These are phyloP conservation scores for Pythium plurisporium DNA, from an alignment of 352 stramenopile genomes.

Conservation along the genomic window DNA sequence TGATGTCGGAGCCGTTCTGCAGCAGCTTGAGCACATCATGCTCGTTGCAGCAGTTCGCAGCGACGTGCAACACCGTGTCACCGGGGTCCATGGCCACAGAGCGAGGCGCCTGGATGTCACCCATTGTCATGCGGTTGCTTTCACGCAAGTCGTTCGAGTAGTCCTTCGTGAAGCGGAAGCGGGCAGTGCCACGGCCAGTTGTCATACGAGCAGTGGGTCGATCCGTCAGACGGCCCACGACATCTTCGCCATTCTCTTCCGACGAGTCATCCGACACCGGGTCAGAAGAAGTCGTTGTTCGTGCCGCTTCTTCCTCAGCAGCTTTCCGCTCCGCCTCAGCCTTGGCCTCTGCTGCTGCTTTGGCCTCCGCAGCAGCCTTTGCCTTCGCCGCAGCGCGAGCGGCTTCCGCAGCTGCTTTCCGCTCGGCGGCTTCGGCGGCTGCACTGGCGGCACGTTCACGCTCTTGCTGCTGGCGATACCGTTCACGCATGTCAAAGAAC, in stretches of 20 bases:
- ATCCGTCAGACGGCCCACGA: slow-evolving; percentile 7
- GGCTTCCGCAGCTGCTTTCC: slow-evolving; percentile 7
- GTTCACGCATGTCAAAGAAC: slow-evolving; percentile 49
- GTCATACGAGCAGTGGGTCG: slow-evolving; percentile 23
- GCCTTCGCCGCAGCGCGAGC: slow-evolving; percentile 3
- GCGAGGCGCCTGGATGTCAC: slow-evolving; percentile 46
- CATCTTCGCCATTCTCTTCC: slow-evolving; percentile 35
- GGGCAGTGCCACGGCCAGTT: slow-evolving; percentile 37
- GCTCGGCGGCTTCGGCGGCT: slow-evolving; percentile 8
- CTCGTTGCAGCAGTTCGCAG: slow-evolving; percentile 83
- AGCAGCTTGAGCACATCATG: slow-evolving; percentile 82
- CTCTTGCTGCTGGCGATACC: slow-evolving; percentile 41
- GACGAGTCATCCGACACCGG: slow-evolving; percentile 66
- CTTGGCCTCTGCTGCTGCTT: slow-evolving; percentile 12
- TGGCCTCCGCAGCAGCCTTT: slow-evolving; percentile 11
- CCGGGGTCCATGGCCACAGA: slow-evolving; percentile 82
- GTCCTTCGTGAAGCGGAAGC: slow-evolving; percentile 83
- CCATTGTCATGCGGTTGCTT: slow-evolving; percentile 25
- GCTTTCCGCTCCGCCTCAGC: slow-evolving; percentile 18
- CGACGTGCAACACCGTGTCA: slow-evolving; percentile 84
- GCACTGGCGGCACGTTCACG: slow-evolving; percentile 35
- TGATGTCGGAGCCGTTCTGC: slow-evolving; percentile 85
- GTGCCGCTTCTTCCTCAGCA: slow-evolving; percentile 45
- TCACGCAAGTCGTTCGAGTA: slow-evolving; percentile 45
- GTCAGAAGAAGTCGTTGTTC: slow-evolving; percentile 51